These are phyloP conservation scores for Sporothrix schenckii DNA, from an alignment of 2,329 filamentous ascomycete genomes.

Conservation along the genomic window DNA sequence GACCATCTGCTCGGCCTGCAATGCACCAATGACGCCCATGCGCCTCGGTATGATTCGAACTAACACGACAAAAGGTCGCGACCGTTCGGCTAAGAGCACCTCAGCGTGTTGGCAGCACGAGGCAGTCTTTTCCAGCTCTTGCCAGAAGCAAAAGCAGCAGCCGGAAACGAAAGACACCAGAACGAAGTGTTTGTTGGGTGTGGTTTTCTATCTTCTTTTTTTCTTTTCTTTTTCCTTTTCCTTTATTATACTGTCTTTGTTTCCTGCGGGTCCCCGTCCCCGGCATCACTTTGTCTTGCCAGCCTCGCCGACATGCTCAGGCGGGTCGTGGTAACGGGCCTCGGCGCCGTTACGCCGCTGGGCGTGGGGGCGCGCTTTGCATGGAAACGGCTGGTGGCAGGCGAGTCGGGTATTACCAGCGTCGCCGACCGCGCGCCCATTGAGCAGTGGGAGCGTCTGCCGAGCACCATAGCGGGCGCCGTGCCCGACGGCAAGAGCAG, in stretches of 20 bases:
- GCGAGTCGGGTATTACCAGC: slow-evolving; percentile 78
- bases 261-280: background rate
- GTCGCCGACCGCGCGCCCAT: slow-evolving; percentile 62
- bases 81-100: slow-evolving; percentile 20
- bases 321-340: slow-evolving; percentile 80
- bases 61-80: slow-evolving; percentile 25
- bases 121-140: background rate
- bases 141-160: background rate
- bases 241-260: background rate
- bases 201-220: background rate
- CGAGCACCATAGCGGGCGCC: slow-evolving; percentile 81
- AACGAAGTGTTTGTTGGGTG: slow-evolving; percentile 3
- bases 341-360: slow-evolving; percentile 80
- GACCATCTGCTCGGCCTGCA: background rate
- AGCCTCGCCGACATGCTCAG: slow-evolving; percentile 44
- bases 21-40: background rate
- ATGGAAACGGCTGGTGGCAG: slow-evolving; percentile 79
- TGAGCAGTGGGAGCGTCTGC: slow-evolving; percentile 68
- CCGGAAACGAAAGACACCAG: background rate
- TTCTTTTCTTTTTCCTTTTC: background rate
- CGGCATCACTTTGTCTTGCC: background rate
- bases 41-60: slow-evolving; percentile 22
- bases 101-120: background rate
- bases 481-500: slow-evolving; percentile 60
- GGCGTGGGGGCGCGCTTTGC: slow-evolving; percentile 76